Conservation (phyloP, 805 yeast species). For the Vanderwaltozyma tropicalis region DNA sequence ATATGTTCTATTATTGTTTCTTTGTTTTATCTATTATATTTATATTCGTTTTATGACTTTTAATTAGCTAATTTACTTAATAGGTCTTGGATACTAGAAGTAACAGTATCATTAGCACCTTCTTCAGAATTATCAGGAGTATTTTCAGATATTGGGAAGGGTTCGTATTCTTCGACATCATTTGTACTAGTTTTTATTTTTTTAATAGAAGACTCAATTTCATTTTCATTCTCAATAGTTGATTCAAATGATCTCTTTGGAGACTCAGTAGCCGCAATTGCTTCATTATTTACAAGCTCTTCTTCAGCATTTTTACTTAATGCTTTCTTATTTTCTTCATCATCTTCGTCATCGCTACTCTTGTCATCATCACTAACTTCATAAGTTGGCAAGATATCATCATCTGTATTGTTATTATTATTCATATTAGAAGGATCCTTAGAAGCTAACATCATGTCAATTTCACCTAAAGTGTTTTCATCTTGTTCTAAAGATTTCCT, state of each 20-base stretch:
- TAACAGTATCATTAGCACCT: constrained; percentile 10
- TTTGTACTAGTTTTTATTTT: background rate
- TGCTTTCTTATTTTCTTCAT: constrained; percentile 5
- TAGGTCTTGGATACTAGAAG: constrained; percentile 28
- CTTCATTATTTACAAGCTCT: background rate
- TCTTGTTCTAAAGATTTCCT: constrained; percentile 22
- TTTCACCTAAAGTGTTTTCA: constrained; percentile 17
- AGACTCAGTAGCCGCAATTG: background rate
- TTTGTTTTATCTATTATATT: background rate
- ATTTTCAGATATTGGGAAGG: too few relatives aligned
- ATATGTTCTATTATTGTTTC: background rate
- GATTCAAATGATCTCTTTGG: background rate
- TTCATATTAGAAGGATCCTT: constrained; percentile 14
- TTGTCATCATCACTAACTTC: constrained; percentile 18
- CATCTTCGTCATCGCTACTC: constrained; percentile 8
- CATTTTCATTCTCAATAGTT: too few relatives aligned
- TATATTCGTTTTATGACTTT: background rate
- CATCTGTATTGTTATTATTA: background rate
- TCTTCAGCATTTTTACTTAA: constrained; percentile 1
- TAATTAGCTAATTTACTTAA: constrained; percentile 27
- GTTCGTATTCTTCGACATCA: background rate
- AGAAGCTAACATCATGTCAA: constrained; percentile 17
- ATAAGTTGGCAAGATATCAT: constrained; percentile 23
- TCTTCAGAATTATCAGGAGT: background rate
- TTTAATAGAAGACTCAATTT: background rate